Conservation (phyloP, 352 stramenopile genomes). For the Pythium utonaiense region DNA sequence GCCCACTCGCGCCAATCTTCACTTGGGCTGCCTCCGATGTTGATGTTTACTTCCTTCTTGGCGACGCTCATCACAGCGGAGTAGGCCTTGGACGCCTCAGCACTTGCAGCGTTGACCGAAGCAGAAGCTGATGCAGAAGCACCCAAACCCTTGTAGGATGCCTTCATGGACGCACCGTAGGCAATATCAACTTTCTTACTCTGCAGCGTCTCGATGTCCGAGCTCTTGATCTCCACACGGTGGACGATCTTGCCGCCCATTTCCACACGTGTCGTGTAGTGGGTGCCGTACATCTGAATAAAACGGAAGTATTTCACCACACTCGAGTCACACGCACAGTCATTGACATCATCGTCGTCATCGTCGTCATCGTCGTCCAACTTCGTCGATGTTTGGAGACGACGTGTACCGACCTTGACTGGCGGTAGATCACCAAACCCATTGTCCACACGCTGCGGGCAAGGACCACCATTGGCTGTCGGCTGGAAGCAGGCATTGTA, state of each 20-base stretch:
- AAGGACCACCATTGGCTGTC: constrained; percentile 14
- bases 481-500: constrained; percentile 20
- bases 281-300: constrained; percentile 26
- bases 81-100: constrained; percentile 19
- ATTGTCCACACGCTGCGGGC: constrained; percentile 21
- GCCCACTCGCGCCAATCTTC: constrained; percentile 32
- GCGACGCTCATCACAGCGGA: constrained; percentile 26
- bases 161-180: constrained; percentile 32
- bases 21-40: constrained; percentile 27
- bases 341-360: constrained; percentile 22
- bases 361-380: constrained; percentile 4
- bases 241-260: constrained; percentile 32
- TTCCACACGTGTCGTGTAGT: constrained; percentile 30
- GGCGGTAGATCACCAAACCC: constrained; percentile 20
- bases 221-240: constrained; percentile 31
- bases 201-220: constrained; percentile 23
- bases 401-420: constrained; percentile 3
- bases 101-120: constrained; percentile 15
- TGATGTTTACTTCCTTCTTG: constrained; percentile 33
- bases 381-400: constrained; percentile 1
- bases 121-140: constrained; percentile 20
- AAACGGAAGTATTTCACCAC: constrained; percentile 28
- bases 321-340: constrained; percentile 27
- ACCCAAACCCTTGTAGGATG: constrained; percentile 23
- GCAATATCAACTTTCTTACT: constrained; percentile 29